These are phyloP conservation scores for Omphalea diandra DNA, from an alignment of 441 rosid genomes.

Conservation along the genomic window DNA sequence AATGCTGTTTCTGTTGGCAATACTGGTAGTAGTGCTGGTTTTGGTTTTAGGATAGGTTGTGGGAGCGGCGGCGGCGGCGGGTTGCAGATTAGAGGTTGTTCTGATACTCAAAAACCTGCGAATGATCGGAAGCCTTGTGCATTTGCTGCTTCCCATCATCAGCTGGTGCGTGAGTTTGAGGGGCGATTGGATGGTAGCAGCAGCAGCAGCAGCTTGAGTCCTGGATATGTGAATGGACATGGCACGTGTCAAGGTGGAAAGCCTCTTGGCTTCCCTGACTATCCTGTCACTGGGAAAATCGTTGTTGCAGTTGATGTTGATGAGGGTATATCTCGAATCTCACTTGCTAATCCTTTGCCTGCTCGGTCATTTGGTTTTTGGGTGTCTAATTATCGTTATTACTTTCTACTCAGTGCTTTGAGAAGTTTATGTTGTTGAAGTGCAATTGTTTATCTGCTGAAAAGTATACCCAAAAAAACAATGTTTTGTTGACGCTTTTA, in stretches of 20 bases:
- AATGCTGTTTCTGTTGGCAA: constrained; percentile 27
- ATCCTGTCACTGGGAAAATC: constrained; percentile 45
- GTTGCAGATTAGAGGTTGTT: constrained; percentile 51
- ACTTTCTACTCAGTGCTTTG: neutral
- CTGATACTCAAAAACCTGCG: constrained; percentile 38
- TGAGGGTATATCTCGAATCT: constrained; percentile 54
- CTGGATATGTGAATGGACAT: constrained; percentile 40
- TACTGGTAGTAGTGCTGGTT: constrained; percentile 16
- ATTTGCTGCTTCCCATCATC: constrained; percentile 40
- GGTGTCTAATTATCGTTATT: neutral
- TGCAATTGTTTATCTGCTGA: neutral
- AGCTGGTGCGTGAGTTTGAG: constrained; percentile 44
- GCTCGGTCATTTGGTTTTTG: neutral
- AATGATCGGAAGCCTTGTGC: constrained; percentile 44
- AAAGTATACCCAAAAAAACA: too few species aligned
- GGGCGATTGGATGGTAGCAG: constrained; percentile 26
- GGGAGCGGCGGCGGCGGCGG: constrained; percentile 26
- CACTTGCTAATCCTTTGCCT: neutral
- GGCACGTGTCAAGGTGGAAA: constrained; percentile 40
- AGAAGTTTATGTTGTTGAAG: neutral
- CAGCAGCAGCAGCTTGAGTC: constrained; percentile 18
- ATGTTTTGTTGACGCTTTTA: neutral
- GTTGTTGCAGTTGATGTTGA: constrained; percentile 95
- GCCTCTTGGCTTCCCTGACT: constrained; percentile 40
- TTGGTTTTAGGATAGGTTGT: constrained; percentile 30